Evolutionary conservation across 2,329 filamentous ascomycete genomes (phyloP).

Genomic region (Phoma herbarum): DNA sequence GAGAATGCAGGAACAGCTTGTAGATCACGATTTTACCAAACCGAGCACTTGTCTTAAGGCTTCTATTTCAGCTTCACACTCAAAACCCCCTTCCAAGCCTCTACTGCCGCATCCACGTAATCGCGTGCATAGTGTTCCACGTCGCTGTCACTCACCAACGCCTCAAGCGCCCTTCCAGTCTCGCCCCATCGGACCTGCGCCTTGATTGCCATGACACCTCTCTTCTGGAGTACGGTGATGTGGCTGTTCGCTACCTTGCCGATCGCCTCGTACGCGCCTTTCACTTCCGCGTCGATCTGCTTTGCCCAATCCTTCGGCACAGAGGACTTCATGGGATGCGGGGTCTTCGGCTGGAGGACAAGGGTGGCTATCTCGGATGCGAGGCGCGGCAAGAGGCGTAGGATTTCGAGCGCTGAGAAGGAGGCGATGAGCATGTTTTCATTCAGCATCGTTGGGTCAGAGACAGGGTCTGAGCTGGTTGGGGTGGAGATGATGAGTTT

Average conservation of each 20-base stretch:
- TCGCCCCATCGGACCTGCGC: conserved; percentile 34
- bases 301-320: conserved; percentile 29
- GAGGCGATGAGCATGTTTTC: conserved; percentile 36
- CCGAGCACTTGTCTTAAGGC: too few species aligned
- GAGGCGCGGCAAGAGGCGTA: conserved; percentile 27
- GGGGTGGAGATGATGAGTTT: conserved; percentile 16
- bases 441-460: conserved; percentile 32
- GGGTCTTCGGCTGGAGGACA: conserved; percentile 28
- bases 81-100: conserved; percentile 43
- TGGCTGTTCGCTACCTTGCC: conserved; percentile 25
- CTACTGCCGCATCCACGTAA: conserved; percentile 44
- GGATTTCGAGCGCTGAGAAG: conserved; percentile 38
- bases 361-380: conserved; percentile 27
- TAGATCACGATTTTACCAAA: too few species aligned
- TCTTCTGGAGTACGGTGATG: conserved; percentile 33
- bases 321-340: conserved; percentile 26
- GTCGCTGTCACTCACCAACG: conserved; percentile 35
- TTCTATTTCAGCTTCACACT: conserved; percentile 47
- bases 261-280: conserved; percentile 28
- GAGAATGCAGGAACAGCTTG: too few species aligned
- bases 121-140: conserved; percentile 38
- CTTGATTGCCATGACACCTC: conserved; percentile 32
- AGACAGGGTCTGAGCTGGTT: conserved; percentile 20
- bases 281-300: conserved; percentile 21
- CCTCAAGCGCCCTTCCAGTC: conserved; percentile 34